A percentile compares a stretch with the other conserved stretches of the same genome.
Conservation (phyloP, 2,329 filamentous ascomycete species). For the Scytalidium lignicola region DNA sequence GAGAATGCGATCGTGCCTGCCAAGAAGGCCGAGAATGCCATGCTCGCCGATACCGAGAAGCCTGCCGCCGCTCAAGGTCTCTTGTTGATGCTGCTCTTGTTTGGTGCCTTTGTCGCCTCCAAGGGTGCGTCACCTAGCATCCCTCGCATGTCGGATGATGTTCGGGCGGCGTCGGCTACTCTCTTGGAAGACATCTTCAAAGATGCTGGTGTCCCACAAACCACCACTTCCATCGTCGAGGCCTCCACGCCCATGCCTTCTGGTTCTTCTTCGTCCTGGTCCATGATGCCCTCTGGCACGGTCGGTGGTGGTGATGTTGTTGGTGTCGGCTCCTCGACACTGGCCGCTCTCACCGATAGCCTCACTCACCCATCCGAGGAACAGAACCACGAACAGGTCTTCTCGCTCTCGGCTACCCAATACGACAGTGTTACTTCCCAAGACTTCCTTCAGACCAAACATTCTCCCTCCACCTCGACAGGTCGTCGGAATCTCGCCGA, state of each 20-base stretch:
- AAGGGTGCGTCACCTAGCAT: constrained; percentile 71
- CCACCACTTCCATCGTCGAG: constrained; percentile 35
- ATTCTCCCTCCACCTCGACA: constrained; percentile 49
- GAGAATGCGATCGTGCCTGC: constrained; percentile 45
- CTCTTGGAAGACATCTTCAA: constrained; percentile 78
- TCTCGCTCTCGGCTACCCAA: constrained; percentile 78
- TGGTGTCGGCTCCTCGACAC: constrained; percentile 51
- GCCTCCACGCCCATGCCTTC: constrained; percentile 47
- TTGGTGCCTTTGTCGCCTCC: constrained; percentile 92
- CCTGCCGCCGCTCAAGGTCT: constrained; percentile 67
- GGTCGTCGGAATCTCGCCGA: constrained; percentile 73
- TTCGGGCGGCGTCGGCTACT: constrained; percentile 71
- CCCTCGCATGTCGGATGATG: constrained; percentile 73
- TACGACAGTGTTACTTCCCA: constrained; percentile 80
- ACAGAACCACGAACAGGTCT: constrained; percentile 83
- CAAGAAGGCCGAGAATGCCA: constrained; percentile 47
- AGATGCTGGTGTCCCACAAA: constrained; percentile 59
- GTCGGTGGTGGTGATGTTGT: constrained; percentile 38
- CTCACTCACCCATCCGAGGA: constrained; percentile 74
- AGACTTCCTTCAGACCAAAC: constrained; percentile 60
- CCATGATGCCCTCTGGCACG: constrained; percentile 20
- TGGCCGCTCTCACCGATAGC: constrained; percentile 62
- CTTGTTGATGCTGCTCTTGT: constrained; percentile 91
- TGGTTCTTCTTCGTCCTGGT: constrained; percentile 38
- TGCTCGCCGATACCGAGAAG: constrained; percentile 51